Base-by-base conservation (phyloP, 345 rosid species). In the Arabidopsis arenosa region DNA sequence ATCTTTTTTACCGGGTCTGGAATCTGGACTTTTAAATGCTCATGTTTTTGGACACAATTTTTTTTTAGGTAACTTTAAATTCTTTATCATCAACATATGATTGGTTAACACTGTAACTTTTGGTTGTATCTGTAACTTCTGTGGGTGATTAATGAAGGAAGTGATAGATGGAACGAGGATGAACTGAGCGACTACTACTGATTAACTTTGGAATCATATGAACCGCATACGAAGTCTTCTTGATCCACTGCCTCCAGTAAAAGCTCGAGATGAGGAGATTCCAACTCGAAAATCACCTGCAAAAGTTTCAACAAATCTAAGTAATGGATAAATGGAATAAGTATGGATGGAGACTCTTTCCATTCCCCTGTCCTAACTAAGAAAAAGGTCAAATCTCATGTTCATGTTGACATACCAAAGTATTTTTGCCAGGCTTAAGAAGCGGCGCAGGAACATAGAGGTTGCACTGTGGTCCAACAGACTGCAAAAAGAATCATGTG, bases 391-490 rank as follows among this genome's bases (percentile, higher is more conserved):
- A 43, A 17, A 75, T 68, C 4, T 51, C 30, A 51, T 67, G 45
- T 32, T 59, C 37, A 4, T 66, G 43, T 17, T 55, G 43, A 10
- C 82, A 68, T 82, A 89, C 98, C 94, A 93, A 75, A 37, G 37
- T 58, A 61, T 93, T 93, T 70, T 83, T 74, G 64, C 94, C 96
- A 10, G 39, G 86, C 54, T 44, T 83, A 79, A 90, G 94, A 60
- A 90, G 70, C 18, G 98, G 96, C 28, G 90, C 89, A 28, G 96
- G 95, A 62, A 89, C 84, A 72, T 89, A 89, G 49, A 93, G 96
- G 81, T 83, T 86, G 80, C 98, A 90, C 48, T 90, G 97, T 5
- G 98, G 98, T 70, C 98, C 97, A 68, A 64, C 78, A 12, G 90
- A 85, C 98, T 90, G 88, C 83, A 85, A 77, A 77, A 30, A 7